A percentile compares a stretch with the other conserved stretches of the same genome.
phyloP scores from a whole-genome alignment of 2,329 filamentous ascomycete species.

The Colletotrichum sp. region DNA sequence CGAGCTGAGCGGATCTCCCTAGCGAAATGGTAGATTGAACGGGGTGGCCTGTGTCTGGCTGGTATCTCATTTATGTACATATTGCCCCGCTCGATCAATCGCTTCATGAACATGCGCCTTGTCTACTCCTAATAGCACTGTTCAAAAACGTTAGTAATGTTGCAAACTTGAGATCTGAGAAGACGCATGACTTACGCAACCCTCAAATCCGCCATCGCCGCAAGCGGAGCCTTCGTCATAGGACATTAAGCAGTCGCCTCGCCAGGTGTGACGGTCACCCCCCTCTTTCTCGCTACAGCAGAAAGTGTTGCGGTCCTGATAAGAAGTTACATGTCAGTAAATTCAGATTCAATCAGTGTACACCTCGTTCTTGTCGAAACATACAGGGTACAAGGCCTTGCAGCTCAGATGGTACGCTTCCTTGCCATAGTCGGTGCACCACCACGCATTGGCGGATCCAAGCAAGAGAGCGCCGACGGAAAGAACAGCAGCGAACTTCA shows the following conservation, averaged over 20 bases:
- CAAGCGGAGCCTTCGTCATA: not conserved
- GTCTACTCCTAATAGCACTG: not conserved
- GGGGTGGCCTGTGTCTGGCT: not conserved
- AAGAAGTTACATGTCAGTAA: not conserved
- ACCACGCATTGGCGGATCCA: not conserved
- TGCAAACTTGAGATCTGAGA: fast-evolving
- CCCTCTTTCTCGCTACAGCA: not conserved
- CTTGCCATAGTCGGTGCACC: not conserved
- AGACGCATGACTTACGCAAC: not conserved
- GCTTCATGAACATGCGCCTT: not conserved
- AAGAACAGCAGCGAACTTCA: not conserved
- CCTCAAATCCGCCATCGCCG: not conserved
- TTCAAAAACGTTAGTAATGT: not conserved
- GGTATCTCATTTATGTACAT: not conserved
- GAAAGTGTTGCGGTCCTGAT: not conserved
- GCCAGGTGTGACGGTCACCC: not conserved
- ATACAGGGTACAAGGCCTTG: not conserved
- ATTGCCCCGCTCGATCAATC: too few relatives aligned
- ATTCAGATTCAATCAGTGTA: not conserved
- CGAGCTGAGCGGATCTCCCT: too few relatives aligned
- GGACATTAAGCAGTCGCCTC: not conserved
- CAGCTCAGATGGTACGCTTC: not conserved
- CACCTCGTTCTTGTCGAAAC: not conserved
- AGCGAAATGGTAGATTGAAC: not conserved
- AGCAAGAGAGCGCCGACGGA: not conserved